Conservation (phyloP, 2,329 filamentous ascomycete species). For the Geosmithia flava region DNA sequence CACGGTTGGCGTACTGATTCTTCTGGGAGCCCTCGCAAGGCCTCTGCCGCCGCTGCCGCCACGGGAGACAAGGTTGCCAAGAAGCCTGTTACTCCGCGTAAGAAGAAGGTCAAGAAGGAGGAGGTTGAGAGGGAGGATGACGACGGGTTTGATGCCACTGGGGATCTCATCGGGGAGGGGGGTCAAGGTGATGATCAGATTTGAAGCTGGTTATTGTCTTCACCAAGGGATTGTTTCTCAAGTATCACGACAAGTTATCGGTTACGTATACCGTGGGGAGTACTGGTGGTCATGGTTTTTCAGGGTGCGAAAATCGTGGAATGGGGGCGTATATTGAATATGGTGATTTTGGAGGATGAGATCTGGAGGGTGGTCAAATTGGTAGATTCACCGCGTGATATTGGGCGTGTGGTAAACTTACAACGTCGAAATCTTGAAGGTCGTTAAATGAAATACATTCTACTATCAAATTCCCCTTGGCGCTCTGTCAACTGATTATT, state of each 20-base stretch:
- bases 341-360: conserved; percentile 1
- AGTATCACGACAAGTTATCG: too few species aligned
- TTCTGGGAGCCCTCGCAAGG: conserved; percentile 15
- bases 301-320: too few species aligned
- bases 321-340: conserved; percentile 1
- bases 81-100: conserved; percentile 16
- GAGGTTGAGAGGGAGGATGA: conserved; percentile 10
- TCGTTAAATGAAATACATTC: too few species aligned
- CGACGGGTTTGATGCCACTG: not conserved
- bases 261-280: too few species aligned
- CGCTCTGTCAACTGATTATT: too few species aligned
- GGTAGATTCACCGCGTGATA: too few species aligned
- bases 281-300: too few species aligned
- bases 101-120: conserved; percentile 17
- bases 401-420: too few species aligned
- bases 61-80: conserved; percentile 15
- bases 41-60: conserved; percentile 4
- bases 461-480: too few species aligned
- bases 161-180: conserved; percentile 3
- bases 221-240: too few species aligned
- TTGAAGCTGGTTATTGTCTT: not conserved
- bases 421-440: too few species aligned
- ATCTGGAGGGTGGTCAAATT: too few species aligned
- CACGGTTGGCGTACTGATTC: conserved; percentile 21
- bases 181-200: conserved; percentile 4